Conservation (phyloP, 2,329 filamentous ascomycete species). For the Chalaropsis ovoidea region DNA sequence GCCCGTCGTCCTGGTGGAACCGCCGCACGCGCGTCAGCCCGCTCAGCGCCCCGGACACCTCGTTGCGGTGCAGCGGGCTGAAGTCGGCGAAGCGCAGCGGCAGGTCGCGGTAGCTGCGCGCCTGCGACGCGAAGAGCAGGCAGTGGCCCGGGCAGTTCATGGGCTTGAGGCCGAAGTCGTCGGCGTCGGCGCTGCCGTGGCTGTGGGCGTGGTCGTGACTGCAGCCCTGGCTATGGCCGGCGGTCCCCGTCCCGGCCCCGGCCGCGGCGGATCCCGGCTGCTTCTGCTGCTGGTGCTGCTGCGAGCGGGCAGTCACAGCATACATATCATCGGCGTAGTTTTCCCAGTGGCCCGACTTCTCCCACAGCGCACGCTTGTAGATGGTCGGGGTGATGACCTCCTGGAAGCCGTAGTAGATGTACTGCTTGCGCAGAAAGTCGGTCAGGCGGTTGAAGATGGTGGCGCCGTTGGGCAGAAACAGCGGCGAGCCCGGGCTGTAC, state of each 20-base stretch:
- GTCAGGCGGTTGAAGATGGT: slow-evolving; percentile 76
- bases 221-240: slow-evolving; percentile 14
- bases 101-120: slow-evolving; percentile 66
- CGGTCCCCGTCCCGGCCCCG: not conserved
- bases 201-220: slow-evolving; percentile 31
- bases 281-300: slow-evolving; percentile 17
- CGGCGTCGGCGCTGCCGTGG: slow-evolving; percentile 43
- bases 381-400: slow-evolving; percentile 86
- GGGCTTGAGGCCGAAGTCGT: slow-evolving; percentile 74
- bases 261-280: not conserved
- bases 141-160: slow-evolving; percentile 93
- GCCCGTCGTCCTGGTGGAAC: slow-evolving; percentile 84
- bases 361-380: slow-evolving; percentile 81
- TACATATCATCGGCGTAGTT: slow-evolving; percentile 94
- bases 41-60: slow-evolving; percentile 68
- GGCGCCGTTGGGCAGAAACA: slow-evolving; percentile 73
- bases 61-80: slow-evolving; percentile 75
- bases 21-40: slow-evolving; percentile 74
- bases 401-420: slow-evolving; percentile 72
- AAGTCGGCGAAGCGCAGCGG: slow-evolving; percentile 82
- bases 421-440: slow-evolving; percentile 72
- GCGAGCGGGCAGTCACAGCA: slow-evolving; percentile 52
- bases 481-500: slow-evolving; percentile 76
- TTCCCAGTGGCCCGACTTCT: slow-evolving; percentile 74
- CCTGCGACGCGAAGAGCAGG: slow-evolving; percentile 65